phyloP scores from a whole-genome alignment of 164 flowering plant species.

The Dillenia turbinata region DNA sequence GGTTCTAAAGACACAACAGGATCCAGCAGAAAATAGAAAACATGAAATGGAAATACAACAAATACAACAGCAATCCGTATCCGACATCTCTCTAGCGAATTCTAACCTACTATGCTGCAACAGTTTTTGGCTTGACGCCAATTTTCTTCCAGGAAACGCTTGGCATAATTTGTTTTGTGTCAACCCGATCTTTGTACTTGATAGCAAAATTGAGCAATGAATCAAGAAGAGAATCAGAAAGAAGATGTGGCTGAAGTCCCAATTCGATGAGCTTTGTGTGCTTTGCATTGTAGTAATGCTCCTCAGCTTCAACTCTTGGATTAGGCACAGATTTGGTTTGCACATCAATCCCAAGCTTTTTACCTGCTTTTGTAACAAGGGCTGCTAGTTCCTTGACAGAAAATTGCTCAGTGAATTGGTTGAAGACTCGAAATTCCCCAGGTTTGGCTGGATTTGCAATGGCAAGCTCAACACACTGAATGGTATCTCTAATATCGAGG shows the following conservation, averaged over 20 bases:
- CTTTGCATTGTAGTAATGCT: slow-evolving; percentile 95
- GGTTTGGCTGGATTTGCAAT: slow-evolving; percentile 82
- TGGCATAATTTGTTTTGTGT: slow-evolving; percentile 87
- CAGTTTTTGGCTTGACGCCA: slow-evolving; percentile 73
- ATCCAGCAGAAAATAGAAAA: too few relatives aligned
- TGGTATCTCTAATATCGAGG: slow-evolving; percentile 96
- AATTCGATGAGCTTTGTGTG: slow-evolving; percentile 86
- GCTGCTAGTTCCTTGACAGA: slow-evolving; percentile 87
- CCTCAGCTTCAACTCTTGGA: slow-evolving; percentile 96
- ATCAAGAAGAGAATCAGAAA: slow-evolving; percentile 87
- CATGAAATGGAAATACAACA: too few relatives aligned
- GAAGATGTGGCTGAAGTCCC: slow-evolving; percentile 87
- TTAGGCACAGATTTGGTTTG: slow-evolving; percentile 74
- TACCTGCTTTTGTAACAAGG: slow-evolving; percentile 82
- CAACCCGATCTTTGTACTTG: slow-evolving; percentile 71
- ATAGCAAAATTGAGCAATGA: slow-evolving; percentile 77
- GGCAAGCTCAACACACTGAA: slow-evolving; percentile 94
- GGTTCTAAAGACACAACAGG: too few relatives aligned
- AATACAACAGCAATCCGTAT: too few relatives aligned
- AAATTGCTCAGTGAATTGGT: slow-evolving; percentile 96
- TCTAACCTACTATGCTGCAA: slow-evolving; percentile 29
- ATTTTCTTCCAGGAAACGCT: slow-evolving; percentile 84
- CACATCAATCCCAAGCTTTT: slow-evolving; percentile 81
- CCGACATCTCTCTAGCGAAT: too few relatives aligned
- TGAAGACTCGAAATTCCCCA: slow-evolving; percentile 92